Evolutionary conservation across 2,329 filamentous ascomycete genomes (phyloP), one percentile per base, ranked within the genome.

Genomic region (Botrytis aclada): DNA sequence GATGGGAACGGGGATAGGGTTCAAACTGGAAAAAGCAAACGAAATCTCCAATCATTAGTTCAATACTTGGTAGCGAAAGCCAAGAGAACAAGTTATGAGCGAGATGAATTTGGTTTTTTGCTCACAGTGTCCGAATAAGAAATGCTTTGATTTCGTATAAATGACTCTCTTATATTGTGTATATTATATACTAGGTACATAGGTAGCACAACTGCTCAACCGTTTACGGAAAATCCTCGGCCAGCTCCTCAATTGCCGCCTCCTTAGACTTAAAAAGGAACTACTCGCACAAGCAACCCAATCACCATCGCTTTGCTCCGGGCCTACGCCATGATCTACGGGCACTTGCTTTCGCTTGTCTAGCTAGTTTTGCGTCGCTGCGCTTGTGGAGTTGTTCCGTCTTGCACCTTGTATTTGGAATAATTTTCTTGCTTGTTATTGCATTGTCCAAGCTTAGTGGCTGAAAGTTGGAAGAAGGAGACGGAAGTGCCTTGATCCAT

Each of bases 351-450:
- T 69, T 69, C 51, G 51, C 54, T 58, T 66, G 64, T 1, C 7
- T 29, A 29, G 32, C 61, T 43, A 29, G n/a, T 22, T 32, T 32
- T 51, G 14, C 43, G 22, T 65, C 43, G 45, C 18, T 66, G 45
- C 9, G 45, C 45, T 67, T 41, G 64, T 67, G 64, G 64, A 43
- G 63, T 51, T 16, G 32, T 51, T 47, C 63, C 43, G 63, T 37
- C 39, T 66, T 66, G 63, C 63, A 51, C 32, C 43, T 20, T 66
- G 63, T 60, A 69, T 69, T 69, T 69, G 66, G 66, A 69, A 69
- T 69, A 25, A 58, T 67, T 51, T 51, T 34, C 64, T 67, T n/a
- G 64, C 62, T 64, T 16, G 14, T 56, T n/a, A n/a, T 62, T 62
- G 60, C 34, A 54, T 39, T 54, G 64, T 54, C 64, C 47, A 67